Evolutionary conservation across 2,329 filamentous ascomycete species (phyloP), one percentile per base, ranked within the genome.

Genomic region (Botrytis hyacinthi): DNA sequence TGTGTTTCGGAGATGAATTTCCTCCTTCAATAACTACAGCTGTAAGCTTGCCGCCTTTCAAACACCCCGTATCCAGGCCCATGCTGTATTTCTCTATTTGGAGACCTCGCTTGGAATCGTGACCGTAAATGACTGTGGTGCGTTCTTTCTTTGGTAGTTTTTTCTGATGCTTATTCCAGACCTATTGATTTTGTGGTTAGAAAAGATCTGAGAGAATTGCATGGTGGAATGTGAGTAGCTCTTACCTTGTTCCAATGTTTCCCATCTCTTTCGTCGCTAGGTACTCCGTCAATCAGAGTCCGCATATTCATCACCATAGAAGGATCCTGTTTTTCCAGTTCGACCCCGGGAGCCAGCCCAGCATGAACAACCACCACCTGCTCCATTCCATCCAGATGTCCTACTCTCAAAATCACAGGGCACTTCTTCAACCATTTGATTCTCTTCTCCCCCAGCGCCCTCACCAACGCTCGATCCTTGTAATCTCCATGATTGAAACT

Each of bases 251-350:
- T 77, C 81, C 81, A 82, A 26, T 42, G 72, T 37, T 46, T 76
- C 1, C 80, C 80, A 7, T 77, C 73, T 61, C 77, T 74, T 42
- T 75, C 73, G 14, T 80, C 78, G 71, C 77, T 81, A 0, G 79
- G 78, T 12, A 79, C 73, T 3, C 78, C 79, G 69, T 80, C 68
- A 22, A 78, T 69, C 22, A 82, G 80, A 10, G 90, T 93, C 73
- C 94, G 90, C 93, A 99, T 97, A 80, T 94, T 96, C 94, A 98
- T 98, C 59, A 93, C 92, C 70, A 92, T 91, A 81, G 89, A 90
- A 0, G 94, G 92, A 81, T 98, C 87, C 78, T 91, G 95, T 70
- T 87, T 84, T 63, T 91, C 85, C 22, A 97, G 85, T 0, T 87
- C 82, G 0, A 97, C 84, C 8, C 90, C 92, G 0, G 95, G 93